Base-by-base conservation (phyloP, 164 flowering plant species). In the Pachysandra terminalis region DNA sequence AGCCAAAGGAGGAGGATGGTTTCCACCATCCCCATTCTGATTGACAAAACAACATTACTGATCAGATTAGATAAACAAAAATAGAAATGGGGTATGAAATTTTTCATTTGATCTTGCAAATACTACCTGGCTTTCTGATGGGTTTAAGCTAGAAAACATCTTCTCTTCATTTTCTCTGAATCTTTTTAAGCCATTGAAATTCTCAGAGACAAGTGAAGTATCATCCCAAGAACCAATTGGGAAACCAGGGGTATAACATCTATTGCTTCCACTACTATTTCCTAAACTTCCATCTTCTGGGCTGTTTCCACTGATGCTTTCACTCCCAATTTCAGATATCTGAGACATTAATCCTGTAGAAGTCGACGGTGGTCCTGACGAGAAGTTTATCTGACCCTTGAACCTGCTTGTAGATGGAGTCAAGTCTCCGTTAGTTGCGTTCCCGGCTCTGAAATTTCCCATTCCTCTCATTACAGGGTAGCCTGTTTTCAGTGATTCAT, bases 141-240 rank as follows among this genome's bases (percentile, higher is more conserved):
- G 62, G 68, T 72, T 79, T 35, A 82, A 64, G 61, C 74, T 79
- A 19, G 88, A 74, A 59, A 79, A 72, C 22, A 68, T 40, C 63
- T 75, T 80, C 24, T 63, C 59, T 19, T 81, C 82, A 26, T 75
- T 71, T 55, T 82, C 89, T 66, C 76, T 68, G 27, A 62, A 49
- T 64, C 82, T 76, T 73, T 78, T 82, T 0, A 77, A 41, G 25
- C 78, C 81, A 12, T 67, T 8, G 37, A 71, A 75, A 55, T 76
- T 78, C 13, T 85, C 90, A 1, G 84, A 64, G 59, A 83, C 15
- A 13, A 80, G 35, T 15, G 78, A 26, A 6, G 89, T 72, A 59
- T 87, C 94, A 23, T 90, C 89, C 94, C 98, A 88, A 28, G 89
- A 78, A 66, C 75, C 73, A 24, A 78, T 26, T 9, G 87, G 80